Evolutionary conservation across 164 flowering plant species (phyloP), one percentile per base, ranked within the genome.

Genomic region (Piper longum): DNA sequence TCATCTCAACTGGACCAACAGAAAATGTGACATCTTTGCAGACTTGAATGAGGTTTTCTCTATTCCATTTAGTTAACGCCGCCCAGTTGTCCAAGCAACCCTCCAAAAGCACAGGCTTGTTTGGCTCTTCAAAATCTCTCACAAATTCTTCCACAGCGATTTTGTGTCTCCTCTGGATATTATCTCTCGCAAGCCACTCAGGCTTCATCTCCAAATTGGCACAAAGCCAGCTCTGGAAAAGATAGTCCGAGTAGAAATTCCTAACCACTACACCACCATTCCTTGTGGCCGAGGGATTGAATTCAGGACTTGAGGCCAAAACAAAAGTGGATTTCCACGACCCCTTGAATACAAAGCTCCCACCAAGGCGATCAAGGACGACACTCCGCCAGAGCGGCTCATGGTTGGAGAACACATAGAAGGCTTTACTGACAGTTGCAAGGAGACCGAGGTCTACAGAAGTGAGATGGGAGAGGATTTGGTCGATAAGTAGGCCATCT

Each of bases 211-310:
- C 99, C 60, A 95, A 89, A 74, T 76, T 90, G 16, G 96, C 96
- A 79, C 99, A 95, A 3, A 95, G 76, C 96, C 99, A 95, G 63
- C 99, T 95, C 74, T 91, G 99, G 61, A 95, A 95, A 68, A 91
- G 78, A 78, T 91, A 95, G 75, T 95, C 97, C 41, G 97, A 90
- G 70, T 87, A 93, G 67, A 93, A 93, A 55, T 90, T 89, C 68
- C 93, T 76, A 42, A 93, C 81, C 62, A 65, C 71, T 73, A 89
- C 71, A 57, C 78, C 72, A 41, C 66, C 71, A 43, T 54, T 48
- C 52, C 52, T 56, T 60, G 40, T 17, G 3, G 26, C 40, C 70
- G 4, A 64, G 41, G 65, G 57, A 51, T 44, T 70, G 63, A 76
- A 79, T 4, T 55, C 36, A 58, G 81, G 85, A 9, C 63, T 67